A percentile compares a stretch with the other conserved stretches of the same genome.
phyloP scores from a whole-genome alignment of 108 stramenopile genomes.

The Fistulifera pelliculosa region DNA sequence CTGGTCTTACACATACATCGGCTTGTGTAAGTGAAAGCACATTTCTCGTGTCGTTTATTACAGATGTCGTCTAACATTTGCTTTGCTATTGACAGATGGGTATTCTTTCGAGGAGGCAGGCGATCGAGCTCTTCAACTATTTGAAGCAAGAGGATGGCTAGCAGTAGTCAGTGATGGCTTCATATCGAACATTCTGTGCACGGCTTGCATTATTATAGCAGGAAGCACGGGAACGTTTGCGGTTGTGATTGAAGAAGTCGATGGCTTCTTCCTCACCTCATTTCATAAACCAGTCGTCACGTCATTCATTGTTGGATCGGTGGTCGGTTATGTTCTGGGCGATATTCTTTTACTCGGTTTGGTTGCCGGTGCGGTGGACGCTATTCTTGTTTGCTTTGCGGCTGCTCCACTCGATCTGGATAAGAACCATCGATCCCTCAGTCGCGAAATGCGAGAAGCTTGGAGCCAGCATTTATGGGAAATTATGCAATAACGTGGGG shows the following conservation, averaged over 20 bases:
- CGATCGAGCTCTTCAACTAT: constrained; percentile 54
- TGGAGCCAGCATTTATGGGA: constrained; percentile 55
- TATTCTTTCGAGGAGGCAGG: constrained; percentile 63
- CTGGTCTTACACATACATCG: constrained; percentile 76
- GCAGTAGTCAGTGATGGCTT: constrained; percentile 60
- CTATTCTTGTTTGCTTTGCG: constrained; percentile 84
- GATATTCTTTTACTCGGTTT: constrained; percentile 46
- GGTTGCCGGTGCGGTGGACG: constrained; percentile 70
- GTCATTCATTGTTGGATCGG: constrained; percentile 48
- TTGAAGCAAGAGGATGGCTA: constrained; percentile 73
- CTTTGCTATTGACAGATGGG: constrained; percentile 17
- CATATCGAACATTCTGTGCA: constrained; percentile 43
- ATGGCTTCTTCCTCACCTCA: constrained; percentile 53
- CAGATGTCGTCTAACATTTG: no score
- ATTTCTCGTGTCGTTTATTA: no score
- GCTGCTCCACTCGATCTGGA: constrained; percentile 75
- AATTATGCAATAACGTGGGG: not conserved
- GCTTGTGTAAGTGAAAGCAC: constrained; percentile 23
- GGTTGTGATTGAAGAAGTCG: constrained; percentile 62
- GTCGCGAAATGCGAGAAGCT: constrained; percentile 60
- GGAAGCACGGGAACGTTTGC: constrained; percentile 38
- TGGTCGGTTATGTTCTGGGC: constrained; percentile 50
- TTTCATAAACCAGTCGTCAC: constrained; percentile 49
- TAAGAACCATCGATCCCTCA: constrained; percentile 65
- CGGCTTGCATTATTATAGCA: constrained; percentile 41